These are phyloP conservation scores for Colletotrichum graminicola DNA, from an alignment of 2,329 filamentous ascomycete genomes.

Conservation along the genomic window DNA sequence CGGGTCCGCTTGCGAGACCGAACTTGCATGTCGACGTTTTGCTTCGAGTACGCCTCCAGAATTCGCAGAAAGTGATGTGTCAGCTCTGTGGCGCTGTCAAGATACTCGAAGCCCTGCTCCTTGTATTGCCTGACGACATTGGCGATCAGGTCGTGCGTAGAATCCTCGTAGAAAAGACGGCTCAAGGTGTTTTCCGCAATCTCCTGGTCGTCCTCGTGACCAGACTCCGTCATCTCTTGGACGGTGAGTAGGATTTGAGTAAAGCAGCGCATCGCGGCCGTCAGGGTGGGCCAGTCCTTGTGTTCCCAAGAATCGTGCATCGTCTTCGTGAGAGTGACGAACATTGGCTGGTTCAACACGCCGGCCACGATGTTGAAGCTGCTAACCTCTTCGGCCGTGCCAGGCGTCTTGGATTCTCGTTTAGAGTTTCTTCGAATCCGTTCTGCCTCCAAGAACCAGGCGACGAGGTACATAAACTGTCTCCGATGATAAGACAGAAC, in stretches of 20 bases:
- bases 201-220: constrained; percentile 92
- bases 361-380: constrained; percentile 89
- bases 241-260: constrained; percentile 94
- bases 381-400: constrained; percentile 67
- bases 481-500: constrained; percentile 80
- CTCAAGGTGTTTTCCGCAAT: constrained; percentile 98
- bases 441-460: constrained; percentile 94
- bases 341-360: constrained; percentile 94
- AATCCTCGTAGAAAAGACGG: constrained; percentile 98
- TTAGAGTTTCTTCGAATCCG: constrained; percentile 75
- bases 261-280: constrained; percentile 91
- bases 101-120: constrained; percentile 91
- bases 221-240: constrained; percentile 89
- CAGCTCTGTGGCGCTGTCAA: constrained; percentile 92
- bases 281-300: constrained; percentile 89
- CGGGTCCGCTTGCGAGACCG: constrained; percentile 81
- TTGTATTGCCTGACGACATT: constrained; percentile 88
- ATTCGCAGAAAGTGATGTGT: constrained; percentile 92
- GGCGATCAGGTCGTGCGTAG: constrained; percentile 89
- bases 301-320: constrained; percentile 84
- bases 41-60: constrained; percentile 92
- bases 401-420: constrained; percentile 62
- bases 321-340: constrained; percentile 85
- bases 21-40: constrained; percentile 93
- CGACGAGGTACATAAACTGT: constrained; percentile 92